Base-by-base conservation (phyloP, 1,284 basidiomycete species). In the Trametes pubescens region DNA sequence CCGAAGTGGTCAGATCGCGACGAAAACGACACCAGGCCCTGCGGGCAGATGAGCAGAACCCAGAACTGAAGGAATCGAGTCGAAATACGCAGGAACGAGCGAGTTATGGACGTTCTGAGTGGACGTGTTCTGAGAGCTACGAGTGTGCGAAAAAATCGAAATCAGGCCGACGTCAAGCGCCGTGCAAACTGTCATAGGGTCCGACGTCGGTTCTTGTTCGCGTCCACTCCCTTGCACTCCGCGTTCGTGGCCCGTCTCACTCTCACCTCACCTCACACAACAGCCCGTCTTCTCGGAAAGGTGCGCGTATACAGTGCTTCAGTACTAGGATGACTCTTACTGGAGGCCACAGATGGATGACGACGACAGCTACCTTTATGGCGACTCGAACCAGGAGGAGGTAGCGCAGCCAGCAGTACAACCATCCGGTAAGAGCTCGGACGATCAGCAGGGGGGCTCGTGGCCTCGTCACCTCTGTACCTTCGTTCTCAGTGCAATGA, bases 321-420 rank as follows among this genome's bases (percentile, higher is more conserved):
- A 9, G 29, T 6, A 1, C 14, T 2, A 51, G 35, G 14, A 22
- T 47, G 22, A 13, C 29, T 7, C 21, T 16, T 16, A 40, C 54
- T 54, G 35, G 22, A 21, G 26, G 9, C 6, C 11, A 13, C 35
- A 67, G 65, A 81, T 78, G 75, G 88, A 90, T 73, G 90, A 92
- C 76, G 90, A 92, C 74, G 90, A 92, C 74, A 88, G 88, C 49
- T 92, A 88, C 75, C 79, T 92, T 65, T 92, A 92, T 69, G 90
- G 90, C 69, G 82, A 82, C 65, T 81, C 86, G 51, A 73, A 78
- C 22, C 73, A 72, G 55, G 71, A 75, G 51, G 73, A 79, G 60
- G 70, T 72, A 64, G 69, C 78, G 65, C 78, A 81, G 64, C 65
- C 75, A 48, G 63, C 68, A 16, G 72, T 75, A 46, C 65, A 70